These are phyloP conservation scores for Excoecaria cochinchinensis DNA, from an alignment of 345 rosid species.

Conservation along the genomic window DNA sequence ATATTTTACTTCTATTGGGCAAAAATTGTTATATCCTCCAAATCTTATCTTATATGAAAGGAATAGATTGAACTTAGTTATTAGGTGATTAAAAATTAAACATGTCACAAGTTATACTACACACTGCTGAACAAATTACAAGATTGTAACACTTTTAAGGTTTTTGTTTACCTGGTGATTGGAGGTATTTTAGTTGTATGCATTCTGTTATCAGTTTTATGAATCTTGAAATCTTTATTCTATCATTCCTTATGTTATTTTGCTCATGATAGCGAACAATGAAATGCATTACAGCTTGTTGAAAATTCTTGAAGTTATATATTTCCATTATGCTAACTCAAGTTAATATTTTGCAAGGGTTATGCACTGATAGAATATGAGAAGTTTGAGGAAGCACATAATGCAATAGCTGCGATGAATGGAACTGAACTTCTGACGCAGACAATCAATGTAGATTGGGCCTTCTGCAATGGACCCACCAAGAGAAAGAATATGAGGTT, in stretches of 20 bases:
- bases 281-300: neutral
- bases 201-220: neutral
- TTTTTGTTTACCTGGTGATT: neutral
- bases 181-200: neutral
- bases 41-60: neutral
- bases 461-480: constrained; percentile 68
- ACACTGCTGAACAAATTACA: neutral
- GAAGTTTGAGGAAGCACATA: constrained; percentile 70
- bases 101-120: neutral
- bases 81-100: too few relatives aligned
- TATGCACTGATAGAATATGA: constrained; percentile 79
- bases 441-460: constrained; percentile 69
- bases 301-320: neutral
- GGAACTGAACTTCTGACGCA: constrained; percentile 61
- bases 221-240: neutral
- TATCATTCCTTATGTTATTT: neutral
- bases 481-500: constrained; percentile 64
- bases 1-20: neutral
- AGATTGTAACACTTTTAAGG: neutral
- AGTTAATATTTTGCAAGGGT: constrained; percentile 43
- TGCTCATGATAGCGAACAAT: neutral
- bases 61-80: too few relatives aligned
- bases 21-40: neutral
- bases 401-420: constrained; percentile 61
- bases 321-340: constrained; percentile 3